Conservation (phyloP, 768 basidiomycete genomes). For the Lepiota brunneoincarnata region DNA sequence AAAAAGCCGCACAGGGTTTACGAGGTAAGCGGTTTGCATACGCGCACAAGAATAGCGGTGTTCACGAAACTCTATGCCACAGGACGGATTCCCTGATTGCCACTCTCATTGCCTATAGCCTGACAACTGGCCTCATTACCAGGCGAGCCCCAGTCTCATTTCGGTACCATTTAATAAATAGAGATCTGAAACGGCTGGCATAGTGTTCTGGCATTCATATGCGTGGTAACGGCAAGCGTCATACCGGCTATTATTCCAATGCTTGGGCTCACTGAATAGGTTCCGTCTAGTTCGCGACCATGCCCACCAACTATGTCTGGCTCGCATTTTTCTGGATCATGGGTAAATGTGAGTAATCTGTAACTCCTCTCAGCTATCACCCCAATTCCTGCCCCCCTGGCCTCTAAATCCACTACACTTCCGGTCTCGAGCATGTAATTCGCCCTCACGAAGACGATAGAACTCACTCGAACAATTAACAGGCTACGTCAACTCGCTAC, state of each 20-base stretch:
- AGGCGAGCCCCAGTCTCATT: conserved; percentile 24
- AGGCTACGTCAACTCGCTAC: conserved; percentile 52
- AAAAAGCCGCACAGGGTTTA: conserved; percentile 45
- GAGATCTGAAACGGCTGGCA: background rate
- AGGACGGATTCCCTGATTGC: conserved; percentile 45
- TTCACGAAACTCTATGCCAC: background rate
- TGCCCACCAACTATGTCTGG: conserved; percentile 47
- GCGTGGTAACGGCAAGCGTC: conserved; percentile 35
- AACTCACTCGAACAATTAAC: conserved; percentile 5
- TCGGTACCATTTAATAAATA: background rate
- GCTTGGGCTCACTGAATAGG: background rate
- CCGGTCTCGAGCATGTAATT: background rate
- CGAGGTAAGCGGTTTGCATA: conserved; percentile 26
- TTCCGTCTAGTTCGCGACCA: conserved; percentile 35
- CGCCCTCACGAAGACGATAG: background rate
- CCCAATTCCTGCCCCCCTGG: conserved; percentile 1
- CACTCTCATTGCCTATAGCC: conserved; percentile 40
- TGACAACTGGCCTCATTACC: conserved; percentile 43
- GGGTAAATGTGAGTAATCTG: conserved; percentile 41
- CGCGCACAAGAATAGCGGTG: background rate
- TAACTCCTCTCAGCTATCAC: conserved; percentile 3
- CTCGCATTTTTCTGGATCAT: conserved; percentile 49
- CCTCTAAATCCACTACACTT: background rate
- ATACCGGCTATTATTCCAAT: conserved; percentile 6
- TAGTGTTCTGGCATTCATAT: conserved; percentile 39